Evolutionary conservation across 441 rosid genomes (phyloP).

Genomic region (Brassica hybrid): DNA sequence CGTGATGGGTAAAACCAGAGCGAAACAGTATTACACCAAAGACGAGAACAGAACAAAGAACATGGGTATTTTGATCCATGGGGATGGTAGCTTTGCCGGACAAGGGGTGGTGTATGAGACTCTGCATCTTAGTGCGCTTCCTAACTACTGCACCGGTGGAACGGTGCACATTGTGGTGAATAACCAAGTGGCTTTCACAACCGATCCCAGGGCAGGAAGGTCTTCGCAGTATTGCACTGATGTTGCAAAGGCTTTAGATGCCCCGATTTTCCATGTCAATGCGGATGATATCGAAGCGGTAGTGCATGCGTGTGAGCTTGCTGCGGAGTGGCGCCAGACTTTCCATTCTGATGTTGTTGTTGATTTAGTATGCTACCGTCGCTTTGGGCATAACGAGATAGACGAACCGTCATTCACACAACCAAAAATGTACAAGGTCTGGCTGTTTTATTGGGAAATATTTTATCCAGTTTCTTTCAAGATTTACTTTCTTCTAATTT

Average conservation of each 20-base stretch:
- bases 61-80: conserved; percentile 90
- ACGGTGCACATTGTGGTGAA: conserved; percentile 97
- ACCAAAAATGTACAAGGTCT: conserved; percentile 94
- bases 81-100: conserved; percentile 98
- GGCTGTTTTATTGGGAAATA: not conserved
- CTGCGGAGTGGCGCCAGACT: conserved; percentile 97
- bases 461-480: not conserved
- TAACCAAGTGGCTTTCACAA: conserved; percentile 97
- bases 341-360: conserved; percentile 96
- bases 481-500: too few relatives aligned
- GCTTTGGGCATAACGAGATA: conserved; percentile 94
- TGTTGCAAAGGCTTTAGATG: conserved; percentile 94
- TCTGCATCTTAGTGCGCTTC: conserved; percentile 94
- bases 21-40: conserved; percentile 85
- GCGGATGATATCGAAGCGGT: conserved; percentile 97
- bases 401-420: conserved; percentile 98
- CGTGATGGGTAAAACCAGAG: conserved; percentile 94
- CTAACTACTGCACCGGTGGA: conserved; percentile 90
- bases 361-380: conserved; percentile 90
- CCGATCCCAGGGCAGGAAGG: conserved; percentile 89
- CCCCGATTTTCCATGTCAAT: conserved; percentile 94
- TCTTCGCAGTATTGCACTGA: conserved; percentile 97
- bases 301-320: conserved; percentile 90
- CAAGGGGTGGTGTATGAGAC: conserved; percentile 98
- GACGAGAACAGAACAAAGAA: conserved; percentile 77